A percentile compares a stretch with the other conserved stretches of the same genome.
These are phyloP conservation scores for Yamadazyma siamensis DNA, from an alignment of 1,139 yeast genomes.

Conservation along the genomic window DNA sequence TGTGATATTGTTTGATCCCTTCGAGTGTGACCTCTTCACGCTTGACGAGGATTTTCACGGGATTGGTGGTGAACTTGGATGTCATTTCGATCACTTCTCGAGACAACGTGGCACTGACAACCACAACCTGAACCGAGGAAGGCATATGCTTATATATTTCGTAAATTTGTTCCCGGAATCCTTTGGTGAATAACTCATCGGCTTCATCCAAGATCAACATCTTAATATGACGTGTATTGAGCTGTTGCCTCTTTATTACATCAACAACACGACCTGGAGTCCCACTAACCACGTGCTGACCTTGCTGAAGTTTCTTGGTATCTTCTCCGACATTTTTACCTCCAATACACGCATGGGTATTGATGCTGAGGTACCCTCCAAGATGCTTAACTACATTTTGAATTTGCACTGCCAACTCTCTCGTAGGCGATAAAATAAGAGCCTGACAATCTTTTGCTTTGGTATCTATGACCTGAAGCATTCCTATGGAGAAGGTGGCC, in stretches of 20 bases:
- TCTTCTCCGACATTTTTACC: conserved; percentile 87
- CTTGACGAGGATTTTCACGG: conserved; percentile 86
- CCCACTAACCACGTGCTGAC: conserved; percentile 92
- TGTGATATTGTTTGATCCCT: conserved; percentile 84
- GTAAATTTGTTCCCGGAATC: conserved; percentile 89
- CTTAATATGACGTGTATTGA: conserved; percentile 68
- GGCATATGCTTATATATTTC: conserved; percentile 84
- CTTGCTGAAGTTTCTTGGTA: conserved; percentile 63
- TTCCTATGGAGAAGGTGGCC: conserved; percentile 92
- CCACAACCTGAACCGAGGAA: conserved; percentile 82
- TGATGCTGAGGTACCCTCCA: conserved; percentile 83
- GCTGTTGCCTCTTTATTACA: conserved; percentile 72
- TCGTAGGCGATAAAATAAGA: conserved; percentile 86
- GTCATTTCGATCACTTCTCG: conserved; percentile 84
- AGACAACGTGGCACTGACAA: conserved; percentile 91
- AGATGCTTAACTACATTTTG: conserved; percentile 78
- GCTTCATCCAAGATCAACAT: conserved; percentile 92
- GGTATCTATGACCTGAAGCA: conserved; percentile 76
- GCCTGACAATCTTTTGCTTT: conserved; percentile 73
- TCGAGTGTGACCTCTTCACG: conserved; percentile 85
- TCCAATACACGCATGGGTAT: conserved; percentile 90
- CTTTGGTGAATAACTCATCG: conserved; percentile 85
- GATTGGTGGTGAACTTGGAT: conserved; percentile 82
- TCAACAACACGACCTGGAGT: conserved; percentile 95
- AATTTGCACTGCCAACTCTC: conserved; percentile 91